Base-by-base conservation (phyloP, 2,329 filamentous ascomycete species). In the Aspergillus costaricaensis region DNA sequence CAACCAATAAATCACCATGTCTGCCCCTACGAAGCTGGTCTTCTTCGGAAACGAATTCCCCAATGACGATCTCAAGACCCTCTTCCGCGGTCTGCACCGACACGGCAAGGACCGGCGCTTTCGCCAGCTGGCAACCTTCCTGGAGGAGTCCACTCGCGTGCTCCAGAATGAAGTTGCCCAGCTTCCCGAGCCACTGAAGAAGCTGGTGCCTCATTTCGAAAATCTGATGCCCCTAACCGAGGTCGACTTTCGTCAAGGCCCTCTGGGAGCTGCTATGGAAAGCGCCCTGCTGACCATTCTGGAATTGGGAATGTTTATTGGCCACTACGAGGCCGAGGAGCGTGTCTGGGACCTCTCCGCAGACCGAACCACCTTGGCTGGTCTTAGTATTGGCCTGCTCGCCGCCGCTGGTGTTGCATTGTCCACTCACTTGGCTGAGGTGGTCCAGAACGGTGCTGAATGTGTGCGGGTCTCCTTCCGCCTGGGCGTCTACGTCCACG, bases 41-140 rank as follows among this genome's bases (percentile, higher is more conserved):
- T 81, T 76, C 66, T 83, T 83, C 67, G 74, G 77, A 63, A 81
- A 82, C 59, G 80, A 83, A 61, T 81, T 83, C 55, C 81, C 81
- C 0, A 72, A 69, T n/a, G 80, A 82, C 38, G 77, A 82, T 61
- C 63, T 82, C 9, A 61, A 72, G 23, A 65, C 74, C 23, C 62
- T 83, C 0, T 71, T 79, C 48, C 79, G 80, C 8, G 65, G 70
- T 4, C 67, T 83, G 10, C 73, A 77, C 30, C 61, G 60, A 14
- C 74, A 75, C 57, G 79, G 76, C 71, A 82, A 81, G 62, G 73
- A 76, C 61, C 72, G 64, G 32, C 57, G 65, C 3, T 72, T 77
- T 63, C 67, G 64, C 0, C 27, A 74, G 4, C 68, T 83, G 10
- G 77, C 79, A 1, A 38, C 56, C 3, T 83, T 83, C 64, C 50